These are phyloP conservation scores for Brasenia schreberi DNA, from an alignment of 164 flowering plant genomes.

Conservation along the genomic window DNA sequence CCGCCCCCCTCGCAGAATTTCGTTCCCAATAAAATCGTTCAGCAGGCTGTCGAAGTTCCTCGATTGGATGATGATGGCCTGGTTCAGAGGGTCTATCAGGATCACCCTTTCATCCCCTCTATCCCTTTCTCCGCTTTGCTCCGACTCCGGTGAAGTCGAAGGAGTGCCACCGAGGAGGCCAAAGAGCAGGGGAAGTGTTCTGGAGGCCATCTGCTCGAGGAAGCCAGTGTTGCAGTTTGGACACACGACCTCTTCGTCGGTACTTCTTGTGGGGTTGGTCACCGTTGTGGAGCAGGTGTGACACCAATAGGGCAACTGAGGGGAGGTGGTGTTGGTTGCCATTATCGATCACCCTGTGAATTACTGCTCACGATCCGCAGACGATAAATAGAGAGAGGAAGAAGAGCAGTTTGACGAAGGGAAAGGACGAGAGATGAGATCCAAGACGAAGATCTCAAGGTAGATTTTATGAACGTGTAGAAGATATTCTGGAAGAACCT, in stretches of 20 bases:
- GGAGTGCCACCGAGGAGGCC: conserved; percentile 29
- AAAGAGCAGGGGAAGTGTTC: conserved; percentile 7
- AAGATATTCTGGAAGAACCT: too few species aligned
- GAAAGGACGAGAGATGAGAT: too few species aligned
- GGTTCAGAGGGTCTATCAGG: conserved; percentile 49
- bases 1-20: conserved; percentile 57
- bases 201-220: conserved; percentile 50
- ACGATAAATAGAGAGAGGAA: too few species aligned
- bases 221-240: conserved; percentile 62
- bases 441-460: too few species aligned
- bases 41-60: conserved; percentile 57
- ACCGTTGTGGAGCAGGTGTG: conserved; percentile 43
- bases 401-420: too few species aligned
- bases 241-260: conserved; percentile 61
- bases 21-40: conserved; percentile 80
- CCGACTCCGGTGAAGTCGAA: conserved; percentile 4
- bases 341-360: too few species aligned
- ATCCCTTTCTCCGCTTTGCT: background rate
- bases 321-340: background rate
- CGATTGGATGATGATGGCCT: conserved; percentile 50
- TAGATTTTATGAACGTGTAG: too few species aligned
- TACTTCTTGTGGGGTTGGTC: conserved; percentile 21
- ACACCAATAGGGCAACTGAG: conserved; percentile 40
- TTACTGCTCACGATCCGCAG: too few species aligned
- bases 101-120: conserved; percentile 36